Evolutionary conservation across 169 alveolate species (phyloP).

Genomic region (Plasmodium knowlesi): DNA sequence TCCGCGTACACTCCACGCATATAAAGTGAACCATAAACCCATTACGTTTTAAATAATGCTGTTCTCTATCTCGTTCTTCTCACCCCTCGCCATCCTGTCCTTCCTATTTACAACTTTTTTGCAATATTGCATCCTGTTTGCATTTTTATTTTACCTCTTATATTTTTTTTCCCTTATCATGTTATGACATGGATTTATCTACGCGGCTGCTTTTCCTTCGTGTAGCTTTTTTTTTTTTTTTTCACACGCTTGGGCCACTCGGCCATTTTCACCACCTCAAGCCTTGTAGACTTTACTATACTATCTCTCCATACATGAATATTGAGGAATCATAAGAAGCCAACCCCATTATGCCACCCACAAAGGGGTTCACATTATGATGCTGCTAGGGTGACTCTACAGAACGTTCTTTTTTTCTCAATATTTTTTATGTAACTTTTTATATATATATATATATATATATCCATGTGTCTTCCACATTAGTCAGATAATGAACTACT

Average conservation of each 20-base stretch:
- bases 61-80: conserved; percentile 10
- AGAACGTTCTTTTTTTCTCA: not conserved
- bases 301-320: not conserved
- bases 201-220: conserved; percentile 1
- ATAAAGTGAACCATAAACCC: not conserved
- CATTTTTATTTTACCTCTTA: conserved; percentile 17
- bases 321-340: not conserved
- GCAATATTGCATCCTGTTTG: conserved; percentile 26
- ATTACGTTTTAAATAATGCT: conserved; percentile 11
- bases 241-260: not conserved
- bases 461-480: not conserved
- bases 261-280: not conserved
- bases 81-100: conserved; percentile 2
- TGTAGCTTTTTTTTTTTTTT: not conserved
- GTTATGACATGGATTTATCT: conserved; percentile 20
- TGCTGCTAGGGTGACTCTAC: not conserved
- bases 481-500: not conserved
- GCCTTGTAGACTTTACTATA: conserved; percentile 5
- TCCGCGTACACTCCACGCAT: not conserved
- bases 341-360: not conserved
- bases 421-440: not conserved
- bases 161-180: conserved; percentile 34
- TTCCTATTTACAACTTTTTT: conserved; percentile 23
- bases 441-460: not conserved
- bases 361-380: not conserved